Conservation (phyloP, 1,284 basidiomycete genomes). For the Serendipita sp. region DNA sequence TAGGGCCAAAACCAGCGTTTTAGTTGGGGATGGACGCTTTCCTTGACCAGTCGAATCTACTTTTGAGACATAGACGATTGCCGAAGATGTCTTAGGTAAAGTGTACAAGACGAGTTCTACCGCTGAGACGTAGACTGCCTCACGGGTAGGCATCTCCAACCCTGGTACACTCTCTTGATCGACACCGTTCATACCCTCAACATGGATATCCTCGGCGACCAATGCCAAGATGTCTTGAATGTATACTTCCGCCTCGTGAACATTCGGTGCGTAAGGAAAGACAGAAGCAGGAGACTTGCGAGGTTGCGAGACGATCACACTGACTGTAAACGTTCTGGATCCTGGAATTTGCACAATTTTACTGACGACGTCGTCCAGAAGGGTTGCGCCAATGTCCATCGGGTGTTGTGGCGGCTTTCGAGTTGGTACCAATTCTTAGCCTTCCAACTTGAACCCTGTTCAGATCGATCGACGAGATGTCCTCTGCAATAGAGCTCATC, state of each 20-base stretch:
- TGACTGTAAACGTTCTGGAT: slow-evolving; percentile 49
- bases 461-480: slow-evolving; percentile 29
- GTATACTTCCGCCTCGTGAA: slow-evolving; percentile 44
- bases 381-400: slow-evolving; percentile 13
- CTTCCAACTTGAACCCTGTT: not conserved
- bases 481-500: slow-evolving; percentile 79
- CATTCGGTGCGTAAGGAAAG: slow-evolving; percentile 53
- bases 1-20: slow-evolving; percentile 52
- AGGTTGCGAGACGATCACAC: slow-evolving; percentile 59
- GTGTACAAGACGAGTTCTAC: slow-evolving; percentile 76
- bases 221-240: slow-evolving; percentile 66
- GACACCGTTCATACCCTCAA: not conserved
- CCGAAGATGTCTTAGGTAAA: slow-evolving; percentile 49
- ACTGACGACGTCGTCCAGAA: slow-evolving; percentile 52
- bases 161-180: not conserved
- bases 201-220: slow-evolving; percentile 41
- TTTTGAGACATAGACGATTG: slow-evolving; percentile 84
- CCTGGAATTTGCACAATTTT: slow-evolving; percentile 46
- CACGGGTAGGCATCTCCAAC: slow-evolving; percentile 14
- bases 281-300: slow-evolving; percentile 48
- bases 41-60: slow-evolving; percentile 85
- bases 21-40: slow-evolving; percentile 42
- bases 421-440: not conserved
- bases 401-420: not conserved
- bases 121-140: slow-evolving; percentile 56